Evolutionary conservation across 164 flowering plant genomes (phyloP).

Genomic region (Liquidambar formosana): DNA sequence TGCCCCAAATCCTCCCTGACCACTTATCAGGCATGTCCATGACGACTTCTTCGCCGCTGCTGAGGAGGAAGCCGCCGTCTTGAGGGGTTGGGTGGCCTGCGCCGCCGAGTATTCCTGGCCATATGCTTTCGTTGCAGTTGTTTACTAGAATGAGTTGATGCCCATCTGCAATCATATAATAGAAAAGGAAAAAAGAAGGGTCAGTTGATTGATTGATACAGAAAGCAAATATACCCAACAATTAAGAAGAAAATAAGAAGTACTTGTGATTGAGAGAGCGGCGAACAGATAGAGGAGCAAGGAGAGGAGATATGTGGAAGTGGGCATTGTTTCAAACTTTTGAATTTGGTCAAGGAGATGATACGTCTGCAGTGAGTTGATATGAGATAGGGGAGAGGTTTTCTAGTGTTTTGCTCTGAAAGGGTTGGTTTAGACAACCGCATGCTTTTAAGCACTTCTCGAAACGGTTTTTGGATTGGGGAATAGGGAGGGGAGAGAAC

Average conservation of each 20-base stretch:
- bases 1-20: slow-evolving; percentile 74
- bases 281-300: slow-evolving; percentile 18
- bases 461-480: slow-evolving; percentile 5
- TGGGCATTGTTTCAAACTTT: slow-evolving; percentile 17
- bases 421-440: neutral
- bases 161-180: slow-evolving; percentile 50
- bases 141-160: slow-evolving; percentile 56
- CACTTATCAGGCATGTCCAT: slow-evolving; percentile 59
- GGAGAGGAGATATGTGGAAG: slow-evolving; percentile 8
- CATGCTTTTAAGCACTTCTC: neutral
- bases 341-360: too few relatives aligned
- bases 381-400: too few relatives aligned
- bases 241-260: neutral
- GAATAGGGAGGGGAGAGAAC: neutral
- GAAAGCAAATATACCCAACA: neutral
- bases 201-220: too few relatives aligned
- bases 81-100: slow-evolving; percentile 62
- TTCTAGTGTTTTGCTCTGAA: slow-evolving; percentile 1
- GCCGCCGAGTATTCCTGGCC: slow-evolving; percentile 78
- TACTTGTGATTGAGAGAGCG: slow-evolving; percentile 32
- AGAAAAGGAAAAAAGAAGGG: neutral
- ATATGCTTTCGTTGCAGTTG: slow-evolving; percentile 59
- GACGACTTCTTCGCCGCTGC: slow-evolving; percentile 46
- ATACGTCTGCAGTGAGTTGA: too few relatives aligned
- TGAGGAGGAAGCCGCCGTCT: slow-evolving; percentile 77